These are phyloP conservation scores for Centella asiatica DNA, from an alignment of 129 eudicot species.

Conservation along the genomic window DNA sequence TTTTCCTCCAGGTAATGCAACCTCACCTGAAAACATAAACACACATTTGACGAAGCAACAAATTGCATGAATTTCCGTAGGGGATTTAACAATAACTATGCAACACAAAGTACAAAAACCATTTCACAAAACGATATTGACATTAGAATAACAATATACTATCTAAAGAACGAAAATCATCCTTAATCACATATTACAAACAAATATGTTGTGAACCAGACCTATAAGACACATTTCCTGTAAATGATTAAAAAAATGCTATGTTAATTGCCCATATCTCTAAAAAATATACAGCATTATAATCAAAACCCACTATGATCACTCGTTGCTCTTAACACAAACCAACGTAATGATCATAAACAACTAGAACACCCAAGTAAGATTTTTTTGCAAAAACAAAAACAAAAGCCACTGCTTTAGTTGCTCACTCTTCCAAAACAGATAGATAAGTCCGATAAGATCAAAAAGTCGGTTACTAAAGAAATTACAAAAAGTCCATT, in stretches of 20 bases:
- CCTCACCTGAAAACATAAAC: conserved; percentile 56
- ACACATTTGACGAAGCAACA: neutral
- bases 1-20: conserved; percentile 92
- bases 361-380: neutral
- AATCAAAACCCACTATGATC: neutral
- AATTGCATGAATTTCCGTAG: neutral
- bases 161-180: too few relatives aligned
- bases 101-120: neutral
- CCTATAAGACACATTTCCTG: too few relatives aligned
- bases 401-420: too few relatives aligned
- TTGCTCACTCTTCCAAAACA: neutral
- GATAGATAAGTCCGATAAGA: neutral
- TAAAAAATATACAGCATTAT: neutral
- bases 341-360: neutral
- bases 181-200: too few relatives aligned
- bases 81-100: neutral
- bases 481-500: too few relatives aligned
- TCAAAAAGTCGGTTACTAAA: neutral
- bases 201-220: too few relatives aligned
- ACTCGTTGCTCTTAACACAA: neutral
- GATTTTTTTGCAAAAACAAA: too few relatives aligned
- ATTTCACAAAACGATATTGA: neutral
- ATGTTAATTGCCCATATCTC: neutral
- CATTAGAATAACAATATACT: neutral
- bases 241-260: neutral